phyloP scores from a whole-genome alignment of 2,329 filamentous ascomycete genomes.

The Aspergillus felis region DNA sequence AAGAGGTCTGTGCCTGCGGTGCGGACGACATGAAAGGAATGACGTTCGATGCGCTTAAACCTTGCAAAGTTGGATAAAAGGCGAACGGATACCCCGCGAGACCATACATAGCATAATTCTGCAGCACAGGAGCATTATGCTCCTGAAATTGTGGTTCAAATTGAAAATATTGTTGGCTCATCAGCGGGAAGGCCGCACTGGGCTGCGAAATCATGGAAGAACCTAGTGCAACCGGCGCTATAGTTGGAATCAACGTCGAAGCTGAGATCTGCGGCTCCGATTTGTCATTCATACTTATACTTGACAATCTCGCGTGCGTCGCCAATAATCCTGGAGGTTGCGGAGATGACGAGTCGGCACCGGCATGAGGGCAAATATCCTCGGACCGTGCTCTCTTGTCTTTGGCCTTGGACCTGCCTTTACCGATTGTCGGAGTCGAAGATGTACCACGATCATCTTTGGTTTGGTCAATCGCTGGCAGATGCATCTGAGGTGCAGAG shows the following conservation, averaged over 20 bases:
- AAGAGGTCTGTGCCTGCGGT: constrained; percentile 9
- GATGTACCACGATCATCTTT: constrained; percentile 2
- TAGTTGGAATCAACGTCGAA: constrained; percentile 3
- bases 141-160: constrained; percentile 11
- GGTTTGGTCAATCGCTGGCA: constrained; percentile 17
- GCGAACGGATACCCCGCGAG: constrained; percentile 9
- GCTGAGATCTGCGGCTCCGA: constrained; percentile 1
- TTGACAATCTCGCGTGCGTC: background rate
- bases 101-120: constrained; percentile 9
- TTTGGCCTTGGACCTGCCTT: constrained; percentile 3
- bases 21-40: constrained; percentile 8
- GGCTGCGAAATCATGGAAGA: constrained; percentile 9
- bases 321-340: background rate
- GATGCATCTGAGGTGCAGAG: constrained; percentile 35
- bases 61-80: constrained; percentile 15
- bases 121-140: constrained; percentile 5
- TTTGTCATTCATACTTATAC: background rate
- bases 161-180: constrained; percentile 7
- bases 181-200: constrained; percentile 1
- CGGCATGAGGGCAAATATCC: background rate
- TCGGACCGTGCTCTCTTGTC: background rate
- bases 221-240: constrained; percentile 9
- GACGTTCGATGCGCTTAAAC: constrained; percentile 9
- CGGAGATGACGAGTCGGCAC: background rate
- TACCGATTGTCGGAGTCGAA: background rate